Base-by-base conservation (phyloP, 495 filamentous ascomycete species). In the Penicillium lividum region DNA sequence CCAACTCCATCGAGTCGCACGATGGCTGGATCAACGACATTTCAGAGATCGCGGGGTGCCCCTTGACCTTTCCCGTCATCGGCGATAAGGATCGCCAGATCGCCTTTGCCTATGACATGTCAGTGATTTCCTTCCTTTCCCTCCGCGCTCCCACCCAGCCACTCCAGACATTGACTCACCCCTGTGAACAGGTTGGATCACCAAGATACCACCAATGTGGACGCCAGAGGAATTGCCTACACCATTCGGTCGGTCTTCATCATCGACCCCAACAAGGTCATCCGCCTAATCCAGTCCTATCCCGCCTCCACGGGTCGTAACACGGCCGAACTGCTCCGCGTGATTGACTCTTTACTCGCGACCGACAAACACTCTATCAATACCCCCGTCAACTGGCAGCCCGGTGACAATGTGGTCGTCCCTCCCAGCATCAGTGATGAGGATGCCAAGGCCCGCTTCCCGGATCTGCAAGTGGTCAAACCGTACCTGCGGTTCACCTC, bases 11-110 rank as follows among this genome's bases (percentile, higher is more conserved):
- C 33, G 33, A 53, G 34, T 53, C 51, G 18, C 51, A 53, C 51
- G 51, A 53, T 53, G 51, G 51, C 51, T 53, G 51, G 51, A 53
- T 53, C 16, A 53, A 53, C 16, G 51, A 53, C 51, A 53, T 53
- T 53, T 11, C 51, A n/a, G 51, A 53, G 51, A 53, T 53, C 3
- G 51, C 51, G 31, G 51, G 51, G 15, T 53, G 51, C 42, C 51
- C 51, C 34, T 53, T 53, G 34, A 53, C 34, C 51, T 53, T 53
- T 28, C 51, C 51, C 34, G 51, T 53, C 16, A 53, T 53, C 51
- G 51, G 51, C 18, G 51, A 53, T 42, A 42, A 53, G 51, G 51
- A 53, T 42, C 51, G 51, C 51, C 51, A 53, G 51, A 40, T 53
- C 4, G 51, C 51, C 2, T 53, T n/a, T 40, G 15, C 38, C 15